Percentiles rank a stretch among this genome's conserved stretches.
Conservation (phyloP, 148 eudicot species). For the Vaccinium vitisidaea region DNA sequence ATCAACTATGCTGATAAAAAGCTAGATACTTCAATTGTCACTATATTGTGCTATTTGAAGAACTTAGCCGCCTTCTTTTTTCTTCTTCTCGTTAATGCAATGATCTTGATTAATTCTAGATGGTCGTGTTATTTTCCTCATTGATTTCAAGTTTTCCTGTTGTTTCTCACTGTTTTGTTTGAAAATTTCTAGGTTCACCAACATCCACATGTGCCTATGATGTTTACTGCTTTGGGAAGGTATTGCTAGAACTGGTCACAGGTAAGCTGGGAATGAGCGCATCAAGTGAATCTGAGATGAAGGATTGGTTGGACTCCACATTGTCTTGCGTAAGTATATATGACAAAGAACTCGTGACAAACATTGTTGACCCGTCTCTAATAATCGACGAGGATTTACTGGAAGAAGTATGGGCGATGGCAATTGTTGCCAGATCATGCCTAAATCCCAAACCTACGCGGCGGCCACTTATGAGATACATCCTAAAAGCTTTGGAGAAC, state of each 20-base stretch:
- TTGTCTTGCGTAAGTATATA: slow-evolving; percentile 72
- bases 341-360: slow-evolving; percentile 87
- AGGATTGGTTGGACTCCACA: slow-evolving; percentile 72
- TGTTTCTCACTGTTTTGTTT: slow-evolving; percentile 1
- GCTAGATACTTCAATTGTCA: not conserved
- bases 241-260: slow-evolving; percentile 88
- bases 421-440: slow-evolving; percentile 92
- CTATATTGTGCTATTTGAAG: not conserved
- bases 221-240: slow-evolving; percentile 93
- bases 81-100: not conserved
- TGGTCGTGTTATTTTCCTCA: not conserved
- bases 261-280: slow-evolving; percentile 90
- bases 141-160: slow-evolving; percentile 2
- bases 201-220: slow-evolving; percentile 77
- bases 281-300: slow-evolving; percentile 49
- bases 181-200: slow-evolving; percentile 50
- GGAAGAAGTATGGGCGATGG: slow-evolving; percentile 99
- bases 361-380: slow-evolving; percentile 88
- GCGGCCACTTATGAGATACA: slow-evolving; percentile 86
- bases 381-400: slow-evolving; percentile 90
- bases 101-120: not conserved
- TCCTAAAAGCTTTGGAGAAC: slow-evolving; percentile 87
- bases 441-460: slow-evolving; percentile 87
- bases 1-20: not conserved
- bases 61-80: not conserved